Evolutionary conservation across 805 yeast species (phyloP), one percentile per base, ranked within the genome.

Genomic region (Candida nonsorbophila): DNA sequence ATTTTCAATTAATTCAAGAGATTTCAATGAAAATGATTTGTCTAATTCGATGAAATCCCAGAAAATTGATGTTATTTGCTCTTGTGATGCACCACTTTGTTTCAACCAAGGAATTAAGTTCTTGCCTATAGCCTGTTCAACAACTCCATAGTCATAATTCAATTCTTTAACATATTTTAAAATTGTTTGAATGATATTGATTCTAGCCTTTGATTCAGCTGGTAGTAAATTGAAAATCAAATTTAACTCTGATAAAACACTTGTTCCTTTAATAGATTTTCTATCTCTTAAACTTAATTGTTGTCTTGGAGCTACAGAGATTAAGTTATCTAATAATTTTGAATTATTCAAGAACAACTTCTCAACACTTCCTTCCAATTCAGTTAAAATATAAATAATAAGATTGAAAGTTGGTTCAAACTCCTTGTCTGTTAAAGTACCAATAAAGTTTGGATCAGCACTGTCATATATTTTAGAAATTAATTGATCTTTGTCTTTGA

Each of bases 401-500:
- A 65, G 53, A 41, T 64, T 60, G 49, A 62, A 59, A n/a, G 68
- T 49, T 14, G 69, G 62, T 47, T 65, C 71, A 30, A 65, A 65
- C 32, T 63, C 70, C 36, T 54, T 62, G 47, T 65, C 69, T 27
- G 55, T 47, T 41, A 65, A 57, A 32, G 53, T 49, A 18, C 47
- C 42, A 37, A 65, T 52, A 13, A 33, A 42, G n/a, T 46, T 49
- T 22, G 53, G 45, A 10, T 44, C 41, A 16, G 66, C 47, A n/a
- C 47, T 47, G 10, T 36, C 47, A 34, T 51, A 43, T 28, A 64
- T 44, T 20, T 38, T 42, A 19, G 46, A 29, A 24, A 53, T 47
- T 40, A 64, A 47, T 27, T 45, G 55, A 12, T 38, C 27, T 35
- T 54, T 52, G 40, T 61, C 42, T 29, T 42, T 35, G 35, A 57